Evolutionary conservation across 768 basidiomycete genomes (phyloP).

Genomic region (Leccinum pellstonianum): DNA sequence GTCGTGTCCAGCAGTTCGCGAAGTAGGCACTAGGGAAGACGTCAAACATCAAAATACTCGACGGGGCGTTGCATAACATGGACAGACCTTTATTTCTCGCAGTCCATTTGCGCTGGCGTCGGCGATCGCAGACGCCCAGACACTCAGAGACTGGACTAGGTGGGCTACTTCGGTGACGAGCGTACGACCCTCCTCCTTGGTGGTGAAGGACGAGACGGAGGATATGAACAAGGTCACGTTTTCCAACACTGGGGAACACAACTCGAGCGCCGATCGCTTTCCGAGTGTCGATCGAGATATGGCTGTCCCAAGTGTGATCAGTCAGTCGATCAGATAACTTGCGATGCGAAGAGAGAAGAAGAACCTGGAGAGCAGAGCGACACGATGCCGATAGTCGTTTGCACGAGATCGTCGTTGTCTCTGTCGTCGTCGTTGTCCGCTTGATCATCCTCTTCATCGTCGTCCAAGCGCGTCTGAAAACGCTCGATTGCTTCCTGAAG

Average conservation of each 20-base stretch:
- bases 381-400: conserved; percentile 17
- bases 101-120: background rate
- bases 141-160: conserved; percentile 14
- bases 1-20: conserved; percentile 37
- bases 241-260: conserved; percentile 21
- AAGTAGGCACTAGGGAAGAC: conserved; percentile 26
- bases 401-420: conserved; percentile 6
- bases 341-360: background rate
- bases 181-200: conserved; percentile 17
- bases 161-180: conserved; percentile 19
- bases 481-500: conserved; percentile 40
- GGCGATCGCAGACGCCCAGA: conserved; percentile 16
- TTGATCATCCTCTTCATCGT: conserved; percentile 7
- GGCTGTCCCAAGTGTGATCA: conserved; percentile 14
- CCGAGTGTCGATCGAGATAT: conserved; percentile 26
- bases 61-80: background rate
- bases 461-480: conserved; percentile 20
- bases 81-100: conserved; percentile 22
- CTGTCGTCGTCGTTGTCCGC: conserved; percentile 14
- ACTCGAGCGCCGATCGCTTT: conserved; percentile 23
- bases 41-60: background rate
- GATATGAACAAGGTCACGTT: conserved; percentile 14
- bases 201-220: conserved; percentile 15
- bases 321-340: background rate
- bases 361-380: conserved; percentile 26